A percentile compares a stretch with the other conserved stretches of the same genome.
Evolutionary conservation across 495 filamentous ascomycete species (phyloP).

Genomic region (Hamigera avellanea): DNA sequence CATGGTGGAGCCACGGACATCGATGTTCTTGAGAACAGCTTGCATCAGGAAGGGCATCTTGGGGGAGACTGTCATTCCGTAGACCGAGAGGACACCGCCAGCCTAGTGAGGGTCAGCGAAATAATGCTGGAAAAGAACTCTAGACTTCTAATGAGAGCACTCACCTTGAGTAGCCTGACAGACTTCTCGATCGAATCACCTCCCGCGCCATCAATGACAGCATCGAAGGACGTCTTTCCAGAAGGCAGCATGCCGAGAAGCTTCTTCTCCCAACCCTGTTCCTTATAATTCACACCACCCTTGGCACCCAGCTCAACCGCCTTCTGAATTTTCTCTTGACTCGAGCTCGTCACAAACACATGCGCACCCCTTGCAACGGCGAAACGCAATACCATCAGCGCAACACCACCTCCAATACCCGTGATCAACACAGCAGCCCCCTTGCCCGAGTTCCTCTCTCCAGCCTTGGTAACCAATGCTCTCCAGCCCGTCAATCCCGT

Average conservation of each 20-base stretch:
- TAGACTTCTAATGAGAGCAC: conserved; percentile 3
- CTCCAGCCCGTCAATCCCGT: conserved; percentile 83
- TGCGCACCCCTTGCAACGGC: conserved; percentile 51
- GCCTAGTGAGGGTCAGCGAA: conserved; percentile 13
- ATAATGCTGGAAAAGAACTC: neutral
- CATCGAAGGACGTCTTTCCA: conserved; percentile 49
- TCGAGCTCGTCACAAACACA: conserved; percentile 60
- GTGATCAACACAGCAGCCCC: conserved; percentile 62
- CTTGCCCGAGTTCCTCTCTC: conserved; percentile 35
- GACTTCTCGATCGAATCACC: conserved; percentile 55
- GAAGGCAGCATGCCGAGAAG: conserved; percentile 42
- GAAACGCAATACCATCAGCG: conserved; percentile 58
- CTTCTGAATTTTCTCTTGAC: conserved; percentile 50
- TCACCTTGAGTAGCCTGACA: conserved; percentile 44
- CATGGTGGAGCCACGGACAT: conserved; percentile 63
- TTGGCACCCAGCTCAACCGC: conserved; percentile 53
- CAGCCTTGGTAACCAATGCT: conserved; percentile 62
- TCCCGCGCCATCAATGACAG: conserved; percentile 66
- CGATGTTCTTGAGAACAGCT: conserved; percentile 65
- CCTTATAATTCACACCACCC: conserved; percentile 59
- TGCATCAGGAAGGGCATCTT: conserved; percentile 61
- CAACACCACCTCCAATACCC: conserved; percentile 74
- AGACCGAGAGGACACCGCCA: conserved; percentile 57
- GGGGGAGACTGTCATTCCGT: conserved; percentile 69
- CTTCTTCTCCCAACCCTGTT: conserved; percentile 57